Evolutionary conservation across 148 eudicot genomes (phyloP).

Genomic region (Salicornia ramosissima): DNA sequence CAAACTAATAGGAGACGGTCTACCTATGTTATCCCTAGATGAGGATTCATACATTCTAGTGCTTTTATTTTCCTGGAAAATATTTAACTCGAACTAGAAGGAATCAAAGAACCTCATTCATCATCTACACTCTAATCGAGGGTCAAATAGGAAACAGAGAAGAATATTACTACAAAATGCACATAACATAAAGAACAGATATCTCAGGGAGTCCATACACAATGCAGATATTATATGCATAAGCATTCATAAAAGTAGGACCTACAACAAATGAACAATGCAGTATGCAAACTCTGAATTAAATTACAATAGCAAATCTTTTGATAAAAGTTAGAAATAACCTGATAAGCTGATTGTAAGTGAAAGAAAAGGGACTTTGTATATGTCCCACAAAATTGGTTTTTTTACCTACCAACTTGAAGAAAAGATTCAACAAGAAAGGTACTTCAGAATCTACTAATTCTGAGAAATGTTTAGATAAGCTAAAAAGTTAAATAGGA

Average conservation of each 20-base stretch:
- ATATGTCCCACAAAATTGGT: not conserved
- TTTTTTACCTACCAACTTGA: not conserved
- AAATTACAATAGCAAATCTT: constrained; percentile 7
- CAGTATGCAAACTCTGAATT: not conserved
- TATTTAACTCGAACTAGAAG: not conserved
- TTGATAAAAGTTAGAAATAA: constrained; percentile 1
- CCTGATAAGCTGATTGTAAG: not conserved
- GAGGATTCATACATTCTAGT: not conserved
- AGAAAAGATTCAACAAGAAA: not conserved
- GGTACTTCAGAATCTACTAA: not conserved
- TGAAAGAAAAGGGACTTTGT: not conserved
- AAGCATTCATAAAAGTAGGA: not conserved
- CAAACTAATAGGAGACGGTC: not conserved
- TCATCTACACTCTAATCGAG: not conserved
- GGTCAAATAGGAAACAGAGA: not conserved
- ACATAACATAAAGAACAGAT: not conserved
- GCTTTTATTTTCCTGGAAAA: not conserved
- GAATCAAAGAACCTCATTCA: not conserved
- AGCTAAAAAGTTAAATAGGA: not conserved
- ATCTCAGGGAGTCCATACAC: too few species aligned
- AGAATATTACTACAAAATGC: not conserved
- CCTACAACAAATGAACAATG: not conserved
- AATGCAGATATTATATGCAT: too few species aligned
- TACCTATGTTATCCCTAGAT: not conserved
- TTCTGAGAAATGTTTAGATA: constrained; percentile 4